phyloP scores from a whole-genome alignment of 768 basidiomycete genomes.

The Podaxis pistillaris region DNA sequence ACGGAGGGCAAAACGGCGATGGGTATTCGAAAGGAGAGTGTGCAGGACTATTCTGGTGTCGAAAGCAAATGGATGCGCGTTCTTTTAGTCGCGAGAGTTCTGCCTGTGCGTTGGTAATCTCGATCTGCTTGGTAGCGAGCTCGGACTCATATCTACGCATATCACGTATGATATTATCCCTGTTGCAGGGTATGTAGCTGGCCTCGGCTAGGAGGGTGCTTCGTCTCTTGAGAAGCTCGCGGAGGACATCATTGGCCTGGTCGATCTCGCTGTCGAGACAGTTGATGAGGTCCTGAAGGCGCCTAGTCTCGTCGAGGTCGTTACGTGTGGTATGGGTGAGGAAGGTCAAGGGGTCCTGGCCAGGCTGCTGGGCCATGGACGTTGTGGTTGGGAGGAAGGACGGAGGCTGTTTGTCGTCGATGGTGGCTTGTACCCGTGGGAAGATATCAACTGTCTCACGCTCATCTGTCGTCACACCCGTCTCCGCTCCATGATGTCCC shows the following conservation, averaged over 20 bases:
- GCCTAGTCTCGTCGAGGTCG: slow-evolving; percentile 8
- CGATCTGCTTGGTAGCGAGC: background rate
- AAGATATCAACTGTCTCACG: slow-evolving; percentile 10
- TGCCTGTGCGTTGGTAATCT: slow-evolving; percentile 3
- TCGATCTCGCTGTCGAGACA: slow-evolving; percentile 15
- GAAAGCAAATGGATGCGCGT: background rate
- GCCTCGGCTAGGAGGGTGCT: slow-evolving; percentile 13
- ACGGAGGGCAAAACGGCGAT: background rate
- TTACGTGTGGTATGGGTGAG: background rate
- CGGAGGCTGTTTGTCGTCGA: slow-evolving; percentile 3
- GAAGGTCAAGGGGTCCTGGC: background rate
- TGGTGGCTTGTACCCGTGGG: slow-evolving; percentile 9
- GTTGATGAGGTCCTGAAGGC: slow-evolving; percentile 13
- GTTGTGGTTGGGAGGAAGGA: slow-evolving; percentile 3
- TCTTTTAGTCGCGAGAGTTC: slow-evolving; percentile 1
- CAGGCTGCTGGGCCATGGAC: slow-evolving; percentile 13
- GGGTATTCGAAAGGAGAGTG: background rate
- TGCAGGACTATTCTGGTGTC: background rate
- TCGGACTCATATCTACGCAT: slow-evolving; percentile 11
- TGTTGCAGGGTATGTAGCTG: slow-evolving; percentile 10
- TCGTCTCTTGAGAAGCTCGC: slow-evolving; percentile 14
- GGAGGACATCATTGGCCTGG: slow-evolving; percentile 14
- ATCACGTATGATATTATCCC: slow-evolving; percentile 8
- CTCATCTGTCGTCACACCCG: slow-evolving; percentile 12
- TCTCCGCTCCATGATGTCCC: slow-evolving; percentile 10